phyloP scores from a whole-genome alignment of 345 rosid species.

The Hibiscus trionum region DNA sequence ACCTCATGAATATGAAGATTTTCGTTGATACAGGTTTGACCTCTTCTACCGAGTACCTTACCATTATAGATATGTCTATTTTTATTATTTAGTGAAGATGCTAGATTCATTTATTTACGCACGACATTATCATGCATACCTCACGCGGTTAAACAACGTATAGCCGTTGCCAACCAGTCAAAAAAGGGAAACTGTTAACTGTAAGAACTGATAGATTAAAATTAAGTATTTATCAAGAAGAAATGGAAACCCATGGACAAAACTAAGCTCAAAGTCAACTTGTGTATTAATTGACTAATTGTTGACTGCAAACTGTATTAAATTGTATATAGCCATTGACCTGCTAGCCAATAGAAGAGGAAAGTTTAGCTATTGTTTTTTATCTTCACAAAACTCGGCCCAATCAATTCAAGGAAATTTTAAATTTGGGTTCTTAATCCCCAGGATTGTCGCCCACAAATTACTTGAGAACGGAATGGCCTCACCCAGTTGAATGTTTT shows the following conservation, averaged over 20 bases:
- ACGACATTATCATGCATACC: background rate
- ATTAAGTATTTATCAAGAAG: slow-evolving; percentile 3
- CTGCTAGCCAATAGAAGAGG: background rate
- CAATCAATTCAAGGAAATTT: background rate
- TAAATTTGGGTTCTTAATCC: background rate
- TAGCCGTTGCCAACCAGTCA: background rate
- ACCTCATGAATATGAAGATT: slow-evolving; percentile 92
- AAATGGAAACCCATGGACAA: background rate
- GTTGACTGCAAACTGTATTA: background rate
- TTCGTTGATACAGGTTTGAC: slow-evolving; percentile 89
- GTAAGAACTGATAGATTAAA: background rate
- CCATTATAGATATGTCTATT: background rate
- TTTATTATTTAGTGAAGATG: slow-evolving; percentile 15
- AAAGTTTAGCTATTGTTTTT: background rate
- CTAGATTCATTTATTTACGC: background rate
- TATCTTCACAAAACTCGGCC: background rate
- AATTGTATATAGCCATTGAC: background rate
- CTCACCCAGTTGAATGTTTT: background rate
- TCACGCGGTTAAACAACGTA: background rate
- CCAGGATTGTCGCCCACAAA: background rate
- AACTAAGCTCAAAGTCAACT: background rate
- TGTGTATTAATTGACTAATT: background rate
- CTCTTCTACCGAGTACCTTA: slow-evolving; percentile 9
- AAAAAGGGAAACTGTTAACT: background rate
- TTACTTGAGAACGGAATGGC: background rate